Evolutionary conservation across 805 yeast genomes (phyloP).

Genomic region (Barnettozyma sucrosica): DNA sequence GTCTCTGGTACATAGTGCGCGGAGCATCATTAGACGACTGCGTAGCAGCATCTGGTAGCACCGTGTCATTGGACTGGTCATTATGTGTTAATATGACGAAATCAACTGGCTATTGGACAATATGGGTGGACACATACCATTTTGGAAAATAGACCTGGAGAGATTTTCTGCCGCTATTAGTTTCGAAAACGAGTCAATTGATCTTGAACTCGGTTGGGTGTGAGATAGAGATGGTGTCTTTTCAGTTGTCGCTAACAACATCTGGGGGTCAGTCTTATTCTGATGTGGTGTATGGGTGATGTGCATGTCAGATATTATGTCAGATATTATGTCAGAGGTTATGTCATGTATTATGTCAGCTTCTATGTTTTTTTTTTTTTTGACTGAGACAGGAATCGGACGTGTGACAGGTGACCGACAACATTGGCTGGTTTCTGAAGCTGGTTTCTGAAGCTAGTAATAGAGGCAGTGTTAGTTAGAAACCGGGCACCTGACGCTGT

Average conservation of each 20-base stretch:
- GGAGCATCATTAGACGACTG: not conserved
- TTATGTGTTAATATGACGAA: not conserved
- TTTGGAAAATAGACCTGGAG: not conserved
- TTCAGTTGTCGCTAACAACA: not conserved
- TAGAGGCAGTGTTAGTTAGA: not conserved
- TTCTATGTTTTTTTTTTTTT: too few relatives aligned
- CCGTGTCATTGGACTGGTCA: constrained; percentile 9
- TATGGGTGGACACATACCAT: not conserved
- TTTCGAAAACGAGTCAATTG: not conserved
- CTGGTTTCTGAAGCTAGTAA: not conserved
- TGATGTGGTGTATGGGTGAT: not conserved
- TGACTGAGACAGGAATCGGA: too few relatives aligned
- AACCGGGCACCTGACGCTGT: too few relatives aligned
- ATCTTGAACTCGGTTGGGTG: not conserved
- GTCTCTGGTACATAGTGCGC: constrained; percentile 36
- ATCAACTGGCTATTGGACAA: not conserved
- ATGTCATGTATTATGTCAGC: too few relatives aligned
- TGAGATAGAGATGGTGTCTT: not conserved
- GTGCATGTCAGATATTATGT: too few relatives aligned
- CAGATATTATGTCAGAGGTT: too few relatives aligned
- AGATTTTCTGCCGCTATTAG: not conserved
- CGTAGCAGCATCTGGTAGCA: constrained; percentile 3
- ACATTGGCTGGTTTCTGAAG: too few relatives aligned
- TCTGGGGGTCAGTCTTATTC: not conserved
- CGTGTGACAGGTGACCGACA: too few relatives aligned